phyloP scores from a whole-genome alignment of 1,139 yeast genomes.

The Trichomonascaceae sp. region DNA sequence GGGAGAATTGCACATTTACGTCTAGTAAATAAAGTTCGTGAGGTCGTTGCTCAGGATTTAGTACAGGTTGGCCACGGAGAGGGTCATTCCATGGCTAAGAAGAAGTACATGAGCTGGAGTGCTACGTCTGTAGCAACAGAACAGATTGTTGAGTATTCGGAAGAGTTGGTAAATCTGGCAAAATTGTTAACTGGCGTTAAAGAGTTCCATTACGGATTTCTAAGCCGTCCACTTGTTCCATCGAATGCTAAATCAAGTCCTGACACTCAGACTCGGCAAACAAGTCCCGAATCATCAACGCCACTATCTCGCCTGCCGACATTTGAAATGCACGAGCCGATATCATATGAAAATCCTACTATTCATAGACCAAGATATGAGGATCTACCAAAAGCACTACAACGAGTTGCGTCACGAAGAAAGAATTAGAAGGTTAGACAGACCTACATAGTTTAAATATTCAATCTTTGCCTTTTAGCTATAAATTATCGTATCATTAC shows the following conservation, averaged over 20 bases:
- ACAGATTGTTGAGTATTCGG: constrained; percentile 45
- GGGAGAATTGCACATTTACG: constrained; percentile 44
- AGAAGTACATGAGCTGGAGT: constrained; percentile 45
- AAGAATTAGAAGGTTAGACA: neutral
- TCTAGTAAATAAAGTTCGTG: constrained; percentile 39
- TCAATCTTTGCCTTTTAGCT: too few species aligned
- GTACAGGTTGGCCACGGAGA: neutral
- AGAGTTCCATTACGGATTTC: constrained; percentile 44
- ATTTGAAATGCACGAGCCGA: neutral
- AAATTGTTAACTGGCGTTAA: constrained; percentile 43
- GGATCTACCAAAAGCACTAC: constrained; percentile 15
- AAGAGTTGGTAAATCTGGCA: constrained; percentile 39
- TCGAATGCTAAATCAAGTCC: neutral
- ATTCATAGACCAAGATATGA: neutral
- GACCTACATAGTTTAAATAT: too few species aligned
- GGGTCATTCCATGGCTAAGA: constrained; percentile 28
- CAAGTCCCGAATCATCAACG: neutral
- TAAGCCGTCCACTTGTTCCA: constrained; percentile 39
- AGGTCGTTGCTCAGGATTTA: constrained; percentile 22
- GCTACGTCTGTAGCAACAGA: constrained; percentile 45
- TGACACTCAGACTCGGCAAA: neutral
- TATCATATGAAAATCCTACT: neutral
- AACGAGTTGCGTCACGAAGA: constrained; percentile 15
- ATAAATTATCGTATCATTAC: neutral
- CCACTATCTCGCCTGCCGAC: neutral